A percentile compares a stretch with the other conserved stretches of the same genome.
These are phyloP conservation scores for Neolentinus lepideus DNA, from an alignment of 1,284 basidiomycete species.

Conservation along the genomic window DNA sequence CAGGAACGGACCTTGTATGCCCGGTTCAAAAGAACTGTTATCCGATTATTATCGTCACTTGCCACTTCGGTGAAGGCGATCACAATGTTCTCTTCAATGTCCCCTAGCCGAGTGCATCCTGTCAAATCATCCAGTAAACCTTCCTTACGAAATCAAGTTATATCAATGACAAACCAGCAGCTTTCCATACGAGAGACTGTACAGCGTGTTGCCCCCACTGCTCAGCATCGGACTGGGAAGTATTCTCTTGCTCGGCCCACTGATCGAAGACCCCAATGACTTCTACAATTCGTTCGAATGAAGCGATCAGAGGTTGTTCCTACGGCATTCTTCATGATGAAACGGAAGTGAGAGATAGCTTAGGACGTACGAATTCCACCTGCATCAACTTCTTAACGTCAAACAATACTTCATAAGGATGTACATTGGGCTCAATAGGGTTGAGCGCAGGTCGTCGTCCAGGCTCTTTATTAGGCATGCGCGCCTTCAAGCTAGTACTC, in stretches of 20 bases:
- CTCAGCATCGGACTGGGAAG: slow-evolving; percentile 42
- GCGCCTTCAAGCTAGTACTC: slow-evolving; percentile 53
- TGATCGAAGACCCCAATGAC: slow-evolving; percentile 64
- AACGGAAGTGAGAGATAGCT: not conserved
- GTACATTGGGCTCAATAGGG: slow-evolving; percentile 69
- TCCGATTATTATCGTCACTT: slow-evolving; percentile 50
- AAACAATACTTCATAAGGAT: slow-evolving; percentile 68
- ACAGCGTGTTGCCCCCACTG: slow-evolving; percentile 68
- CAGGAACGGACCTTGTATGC: slow-evolving; percentile 48
- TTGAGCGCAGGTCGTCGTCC: slow-evolving; percentile 48
- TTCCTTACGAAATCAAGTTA: not conserved
- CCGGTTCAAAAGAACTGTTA: slow-evolving; percentile 54
- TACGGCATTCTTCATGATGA: slow-evolving; percentile 19
- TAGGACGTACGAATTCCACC: slow-evolving; percentile 36
- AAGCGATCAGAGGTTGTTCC: slow-evolving; percentile 66
- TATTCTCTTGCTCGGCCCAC: slow-evolving; percentile 52
- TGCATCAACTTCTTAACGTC: slow-evolving; percentile 63
- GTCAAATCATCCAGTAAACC: not conserved
- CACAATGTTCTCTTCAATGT: slow-evolving; percentile 63
- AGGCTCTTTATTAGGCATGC: slow-evolving; percentile 46
- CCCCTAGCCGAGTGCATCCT: slow-evolving; percentile 65
- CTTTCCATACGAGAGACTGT: slow-evolving; percentile 64
- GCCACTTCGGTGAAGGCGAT: slow-evolving; percentile 55
- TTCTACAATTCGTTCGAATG: slow-evolving; percentile 62
- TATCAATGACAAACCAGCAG: slow-evolving; percentile 40